Conservation (phyloP, 495 filamentous ascomycete genomes). For the Polyplosphaeria fusca region DNA sequence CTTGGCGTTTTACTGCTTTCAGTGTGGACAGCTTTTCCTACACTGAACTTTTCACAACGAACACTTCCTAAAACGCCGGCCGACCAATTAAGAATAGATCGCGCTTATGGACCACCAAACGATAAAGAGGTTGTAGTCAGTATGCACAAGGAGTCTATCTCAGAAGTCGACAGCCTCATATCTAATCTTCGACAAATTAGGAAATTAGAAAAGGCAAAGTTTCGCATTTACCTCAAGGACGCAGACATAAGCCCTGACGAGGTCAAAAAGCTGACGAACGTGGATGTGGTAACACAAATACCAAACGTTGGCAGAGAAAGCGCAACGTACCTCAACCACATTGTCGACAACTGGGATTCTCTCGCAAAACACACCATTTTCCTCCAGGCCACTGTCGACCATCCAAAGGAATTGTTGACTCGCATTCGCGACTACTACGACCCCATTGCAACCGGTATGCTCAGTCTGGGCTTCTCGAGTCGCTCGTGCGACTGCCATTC, state of each 20-base stretch:
- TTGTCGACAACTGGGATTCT: conserved; percentile 44
- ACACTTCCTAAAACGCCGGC: background rate
- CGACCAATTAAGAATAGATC: conserved; percentile 1
- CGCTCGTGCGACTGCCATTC: conserved; percentile 37
- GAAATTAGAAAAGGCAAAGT: background rate
- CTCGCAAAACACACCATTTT: conserved; percentile 49
- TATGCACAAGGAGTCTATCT: conserved; percentile 39
- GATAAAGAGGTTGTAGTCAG: conserved; percentile 44
- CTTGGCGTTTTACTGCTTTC: too few relatives aligned
- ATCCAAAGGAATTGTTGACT: conserved; percentile 36
- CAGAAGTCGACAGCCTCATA: conserved; percentile 30
- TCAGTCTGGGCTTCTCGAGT: conserved; percentile 42
- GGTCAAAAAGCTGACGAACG: conserved; percentile 34
- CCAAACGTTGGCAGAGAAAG: conserved; percentile 46
- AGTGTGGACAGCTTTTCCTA: conserved; percentile 10
- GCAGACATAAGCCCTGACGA: conserved; percentile 21
- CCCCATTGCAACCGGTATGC: conserved; percentile 40
- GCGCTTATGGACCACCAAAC: background rate
- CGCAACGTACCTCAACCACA: conserved; percentile 48
- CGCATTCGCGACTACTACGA: conserved; percentile 42
- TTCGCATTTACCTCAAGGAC: conserved; percentile 45
- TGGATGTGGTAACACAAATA: conserved; percentile 36
- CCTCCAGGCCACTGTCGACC: conserved; percentile 47
- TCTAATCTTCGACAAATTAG: conserved; percentile 28
- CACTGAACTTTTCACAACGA: conserved; percentile 9